These are phyloP conservation scores for Puya raimondii DNA, from an alignment of 176 grass and related monocot genomes.

Conservation along the genomic window DNA sequence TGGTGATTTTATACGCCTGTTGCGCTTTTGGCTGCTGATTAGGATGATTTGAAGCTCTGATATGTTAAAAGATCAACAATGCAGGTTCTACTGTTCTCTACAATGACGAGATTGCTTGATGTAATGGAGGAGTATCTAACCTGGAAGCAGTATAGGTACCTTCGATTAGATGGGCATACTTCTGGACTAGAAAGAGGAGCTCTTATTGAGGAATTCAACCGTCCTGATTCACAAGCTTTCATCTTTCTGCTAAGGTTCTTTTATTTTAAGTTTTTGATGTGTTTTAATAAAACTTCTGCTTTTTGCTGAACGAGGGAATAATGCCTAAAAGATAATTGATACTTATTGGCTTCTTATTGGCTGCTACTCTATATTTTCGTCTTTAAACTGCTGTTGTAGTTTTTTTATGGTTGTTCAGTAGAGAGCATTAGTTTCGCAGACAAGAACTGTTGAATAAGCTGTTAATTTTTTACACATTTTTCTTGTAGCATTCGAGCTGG, in stretches of 20 bases:
- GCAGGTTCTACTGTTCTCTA: conserved; percentile 96
- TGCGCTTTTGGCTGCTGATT: background rate
- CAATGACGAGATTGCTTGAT: conserved; percentile 99
- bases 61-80: background rate
- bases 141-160: conserved; percentile 88
- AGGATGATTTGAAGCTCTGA: background rate
- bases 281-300: background rate
- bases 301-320: background rate
- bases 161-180: conserved; percentile 97
- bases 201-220: conserved; percentile 90
- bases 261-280: conserved; percentile 18
- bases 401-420: background rate
- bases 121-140: conserved; percentile 96
- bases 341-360: background rate
- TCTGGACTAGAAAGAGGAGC: conserved; percentile 88
- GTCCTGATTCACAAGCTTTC: conserved; percentile 67
- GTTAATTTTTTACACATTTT: conserved; percentile 10
- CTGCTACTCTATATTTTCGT: background rate
- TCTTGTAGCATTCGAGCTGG: conserved; percentile 87
- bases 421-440: conserved; percentile 7
- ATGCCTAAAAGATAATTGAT: background rate
- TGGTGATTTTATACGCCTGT: too few species aligned
- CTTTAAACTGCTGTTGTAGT: background rate
- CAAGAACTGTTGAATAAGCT: background rate
- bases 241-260: conserved; percentile 93